A percentile compares a stretch with the other conserved stretches of the same genome.
Conservation (phyloP, 1,284 basidiomycete species). For the Cryptococcus sp. region DNA sequence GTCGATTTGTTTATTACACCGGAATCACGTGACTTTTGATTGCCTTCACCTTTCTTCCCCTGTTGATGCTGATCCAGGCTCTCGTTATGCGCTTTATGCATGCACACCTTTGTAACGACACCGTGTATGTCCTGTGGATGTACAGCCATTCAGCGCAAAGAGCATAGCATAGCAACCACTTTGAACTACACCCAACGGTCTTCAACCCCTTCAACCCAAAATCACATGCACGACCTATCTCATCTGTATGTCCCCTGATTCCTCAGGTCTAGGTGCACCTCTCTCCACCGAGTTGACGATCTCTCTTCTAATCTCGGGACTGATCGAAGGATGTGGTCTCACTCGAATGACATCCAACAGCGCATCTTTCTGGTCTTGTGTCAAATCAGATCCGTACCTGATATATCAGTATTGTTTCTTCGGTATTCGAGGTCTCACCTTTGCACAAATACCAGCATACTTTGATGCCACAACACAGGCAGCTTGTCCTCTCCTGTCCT, state of each 20-base stretch:
- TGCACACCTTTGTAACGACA: no score
- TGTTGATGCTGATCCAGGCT: background rate
- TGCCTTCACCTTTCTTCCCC: no score
- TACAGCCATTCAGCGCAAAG: background rate
- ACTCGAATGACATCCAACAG: constrained; percentile 87
- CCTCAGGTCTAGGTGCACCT: constrained; percentile 46
- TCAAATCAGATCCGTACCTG: constrained; percentile 93
- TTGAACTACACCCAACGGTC: background rate
- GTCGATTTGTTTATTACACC: background rate
- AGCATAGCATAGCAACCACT: background rate
- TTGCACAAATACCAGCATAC: constrained; percentile 88
- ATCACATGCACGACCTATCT: background rate
- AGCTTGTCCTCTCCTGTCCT: constrained; percentile 59
- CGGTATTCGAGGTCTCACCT: constrained; percentile 55
- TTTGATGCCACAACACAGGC: constrained; percentile 98
- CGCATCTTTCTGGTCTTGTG: constrained; percentile 95
- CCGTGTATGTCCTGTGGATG: no score
- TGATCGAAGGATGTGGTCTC: constrained; percentile 82
- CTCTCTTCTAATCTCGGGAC: constrained; percentile 85
- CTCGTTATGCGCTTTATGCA: no score
- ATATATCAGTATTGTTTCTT: background rate
- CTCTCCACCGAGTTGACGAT: constrained; percentile 53
- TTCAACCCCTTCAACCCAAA: background rate
- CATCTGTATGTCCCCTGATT: constrained; percentile 42
- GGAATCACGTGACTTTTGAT: background rate